A percentile compares a stretch with the other conserved stretches of the same genome.
These are phyloP conservation scores for Neurospora sp. DNA, from an alignment of 495 filamentous ascomycete genomes.

Conservation along the genomic window DNA sequence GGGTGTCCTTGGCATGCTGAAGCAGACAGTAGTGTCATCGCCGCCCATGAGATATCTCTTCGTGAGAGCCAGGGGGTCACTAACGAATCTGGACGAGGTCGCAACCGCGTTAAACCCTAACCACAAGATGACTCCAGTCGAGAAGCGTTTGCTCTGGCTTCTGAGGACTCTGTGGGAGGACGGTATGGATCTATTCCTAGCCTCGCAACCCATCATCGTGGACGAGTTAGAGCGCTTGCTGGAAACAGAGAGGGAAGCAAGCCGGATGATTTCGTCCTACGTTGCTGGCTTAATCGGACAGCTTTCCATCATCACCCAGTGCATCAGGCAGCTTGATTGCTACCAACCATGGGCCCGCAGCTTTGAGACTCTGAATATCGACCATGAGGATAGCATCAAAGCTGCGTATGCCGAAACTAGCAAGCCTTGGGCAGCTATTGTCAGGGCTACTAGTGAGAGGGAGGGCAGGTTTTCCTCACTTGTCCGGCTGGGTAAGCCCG, in stretches of 20 bases:
- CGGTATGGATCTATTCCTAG: conserved; percentile 16
- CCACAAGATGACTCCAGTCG: conserved; percentile 8
- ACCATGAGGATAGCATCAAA: conserved; percentile 11
- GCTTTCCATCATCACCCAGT: conserved; percentile 32
- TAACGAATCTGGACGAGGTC: background rate
- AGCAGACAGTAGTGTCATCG: conserved; percentile 15
- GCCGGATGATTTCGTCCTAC: conserved; percentile 28
- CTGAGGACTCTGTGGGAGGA: conserved; percentile 19
- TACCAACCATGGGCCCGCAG: conserved; percentile 40
- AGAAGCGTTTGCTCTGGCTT: conserved; percentile 25
- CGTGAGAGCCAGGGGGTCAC: background rate
- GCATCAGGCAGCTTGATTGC: conserved; percentile 30
- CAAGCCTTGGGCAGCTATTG: conserved; percentile 3
- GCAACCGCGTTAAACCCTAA: background rate
- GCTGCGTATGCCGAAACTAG: conserved; percentile 14
- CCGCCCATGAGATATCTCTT: conserved; percentile 28
- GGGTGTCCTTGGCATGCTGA: conserved; percentile 9
- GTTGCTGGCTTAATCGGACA: conserved; percentile 30
- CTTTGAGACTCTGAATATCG: conserved; percentile 18
- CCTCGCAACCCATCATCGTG: conserved; percentile 18
- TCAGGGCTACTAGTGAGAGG: conserved; percentile 6
- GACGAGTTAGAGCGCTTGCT: conserved; percentile 40
- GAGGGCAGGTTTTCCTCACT: background rate
- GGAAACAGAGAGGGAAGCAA: conserved; percentile 22
- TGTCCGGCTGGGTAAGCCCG: conserved; percentile 19